Conservation (phyloP, 352 stramenopile genomes). For the Globisporangium cystogenes region DNA sequence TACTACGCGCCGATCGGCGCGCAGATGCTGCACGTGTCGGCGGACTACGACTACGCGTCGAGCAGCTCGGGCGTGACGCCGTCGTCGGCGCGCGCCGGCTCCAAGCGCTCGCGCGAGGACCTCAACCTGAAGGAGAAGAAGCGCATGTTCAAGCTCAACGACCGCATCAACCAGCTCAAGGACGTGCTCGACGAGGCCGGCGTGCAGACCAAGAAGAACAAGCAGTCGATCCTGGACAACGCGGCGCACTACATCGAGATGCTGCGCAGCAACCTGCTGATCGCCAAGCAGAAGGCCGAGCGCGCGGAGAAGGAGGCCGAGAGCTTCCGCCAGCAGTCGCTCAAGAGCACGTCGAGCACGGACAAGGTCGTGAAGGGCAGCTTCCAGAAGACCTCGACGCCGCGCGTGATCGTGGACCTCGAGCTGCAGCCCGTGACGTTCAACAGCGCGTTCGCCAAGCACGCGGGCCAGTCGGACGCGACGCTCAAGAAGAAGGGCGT, state of each 20-base stretch:
- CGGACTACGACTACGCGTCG: constrained; percentile 38
- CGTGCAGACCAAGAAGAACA: constrained; percentile 78
- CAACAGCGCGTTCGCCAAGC: constrained; percentile 50
- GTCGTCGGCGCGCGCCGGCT: constrained; percentile 21
- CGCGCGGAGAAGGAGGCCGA: constrained; percentile 48
- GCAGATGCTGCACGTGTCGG: constrained; percentile 56
- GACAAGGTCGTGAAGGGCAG: constrained; percentile 52
- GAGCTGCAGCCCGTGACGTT: constrained; percentile 44
- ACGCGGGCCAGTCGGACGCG: constrained; percentile 41
- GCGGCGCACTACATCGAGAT: constrained; percentile 65
- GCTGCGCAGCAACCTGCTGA: constrained; percentile 51
- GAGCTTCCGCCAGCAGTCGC: constrained; percentile 33
- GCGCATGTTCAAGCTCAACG: constrained; percentile 88
- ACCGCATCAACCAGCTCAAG: constrained; percentile 79
- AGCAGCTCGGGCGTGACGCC: constrained; percentile 39
- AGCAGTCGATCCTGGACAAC: constrained; percentile 73
- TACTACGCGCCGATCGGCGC: constrained; percentile 35
- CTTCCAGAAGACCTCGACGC: constrained; percentile 62
- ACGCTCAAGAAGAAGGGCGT: constrained; percentile 26
- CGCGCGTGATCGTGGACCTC: constrained; percentile 43
- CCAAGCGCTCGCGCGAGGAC: constrained; percentile 71
- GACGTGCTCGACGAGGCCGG: constrained; percentile 53
- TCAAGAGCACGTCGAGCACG: constrained; percentile 17
- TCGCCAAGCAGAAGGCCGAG: constrained; percentile 56
- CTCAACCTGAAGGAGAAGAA: constrained; percentile 87